Conservation (phyloP, 495 filamentous ascomycete genomes). For the Hypomontagnella submonticulosa region DNA sequence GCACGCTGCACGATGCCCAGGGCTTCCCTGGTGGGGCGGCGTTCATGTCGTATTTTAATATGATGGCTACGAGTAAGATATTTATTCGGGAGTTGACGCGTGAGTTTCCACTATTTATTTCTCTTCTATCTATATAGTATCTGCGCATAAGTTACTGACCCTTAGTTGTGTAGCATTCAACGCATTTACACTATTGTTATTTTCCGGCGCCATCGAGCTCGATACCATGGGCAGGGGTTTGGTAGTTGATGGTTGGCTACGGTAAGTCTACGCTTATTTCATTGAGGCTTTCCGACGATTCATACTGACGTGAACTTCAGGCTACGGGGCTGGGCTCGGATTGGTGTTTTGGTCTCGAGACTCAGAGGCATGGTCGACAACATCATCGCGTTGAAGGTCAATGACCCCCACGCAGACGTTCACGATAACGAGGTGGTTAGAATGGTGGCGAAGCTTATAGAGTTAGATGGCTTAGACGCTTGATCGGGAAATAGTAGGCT, state of each 20-base stretch:
- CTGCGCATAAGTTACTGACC: constrained; percentile 7
- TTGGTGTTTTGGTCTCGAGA: constrained; percentile 88
- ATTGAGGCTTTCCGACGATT: neutral
- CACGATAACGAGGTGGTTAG: constrained; percentile 75
- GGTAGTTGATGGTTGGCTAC: constrained; percentile 92
- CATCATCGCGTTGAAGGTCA: constrained; percentile 79
- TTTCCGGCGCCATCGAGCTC: constrained; percentile 82
- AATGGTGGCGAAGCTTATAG: constrained; percentile 79
- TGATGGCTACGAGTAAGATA: constrained; percentile 89
- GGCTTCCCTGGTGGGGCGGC: constrained; percentile 72
- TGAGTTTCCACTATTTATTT: constrained; percentile 55
- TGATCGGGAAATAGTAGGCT: constrained; percentile 26
- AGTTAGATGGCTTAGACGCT: constrained; percentile 85
- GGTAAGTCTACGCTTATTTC: constrained; percentile 45
- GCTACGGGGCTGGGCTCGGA: constrained; percentile 91
- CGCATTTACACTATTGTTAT: constrained; percentile 88
- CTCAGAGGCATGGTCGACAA: constrained; percentile 87
- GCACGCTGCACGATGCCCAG: constrained; percentile 84
- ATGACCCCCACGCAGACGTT: constrained; percentile 73
- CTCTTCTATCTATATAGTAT: constrained; percentile 5
- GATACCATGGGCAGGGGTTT: constrained; percentile 90
- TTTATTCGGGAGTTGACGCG: constrained; percentile 91
- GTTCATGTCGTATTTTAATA: constrained; percentile 87
- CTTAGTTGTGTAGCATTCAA: constrained; percentile 75
- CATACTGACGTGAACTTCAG: constrained; percentile 23